Conservation (phyloP, 305 asterid genomes). For the Withania somnifera region DNA sequence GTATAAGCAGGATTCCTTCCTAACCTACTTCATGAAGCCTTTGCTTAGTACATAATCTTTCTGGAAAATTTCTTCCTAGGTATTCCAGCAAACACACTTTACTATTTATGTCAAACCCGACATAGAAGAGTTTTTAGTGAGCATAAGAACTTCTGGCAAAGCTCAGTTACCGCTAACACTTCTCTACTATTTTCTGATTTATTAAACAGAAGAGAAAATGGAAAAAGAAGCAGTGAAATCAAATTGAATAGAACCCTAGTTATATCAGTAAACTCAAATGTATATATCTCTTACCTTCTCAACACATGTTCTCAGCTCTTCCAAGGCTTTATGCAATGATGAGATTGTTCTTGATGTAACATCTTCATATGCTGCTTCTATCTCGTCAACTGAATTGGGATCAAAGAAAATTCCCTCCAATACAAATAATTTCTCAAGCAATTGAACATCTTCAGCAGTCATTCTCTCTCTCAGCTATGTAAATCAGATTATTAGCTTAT, state of each 20-base stretch:
- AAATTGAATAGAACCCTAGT: background rate
- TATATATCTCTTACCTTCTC: slow-evolving; percentile 38
- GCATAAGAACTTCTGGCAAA: background rate
- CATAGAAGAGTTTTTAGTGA: background rate
- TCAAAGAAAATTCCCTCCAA: slow-evolving; percentile 59
- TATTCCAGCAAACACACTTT: background rate
- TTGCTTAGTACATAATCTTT: background rate
- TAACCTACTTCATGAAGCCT: background rate
- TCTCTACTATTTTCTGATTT: background rate
- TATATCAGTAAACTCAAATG: background rate
- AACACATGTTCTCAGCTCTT: slow-evolving; percentile 29
- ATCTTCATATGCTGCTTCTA: slow-evolving; percentile 48
- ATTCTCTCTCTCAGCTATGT: slow-evolving; percentile 47
- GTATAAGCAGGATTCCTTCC: background rate
- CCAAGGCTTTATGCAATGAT: slow-evolving; percentile 39
- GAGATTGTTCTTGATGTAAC: slow-evolving; percentile 50
- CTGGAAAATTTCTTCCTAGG: background rate
- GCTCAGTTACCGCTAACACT: background rate
- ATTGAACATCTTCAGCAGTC: slow-evolving; percentile 43
- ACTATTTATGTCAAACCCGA: background rate
- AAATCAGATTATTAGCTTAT: slow-evolving; percentile 8
- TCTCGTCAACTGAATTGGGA: slow-evolving; percentile 46
- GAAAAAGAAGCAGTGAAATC: background rate
- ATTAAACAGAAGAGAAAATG: background rate
- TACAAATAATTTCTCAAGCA: slow-evolving; percentile 57